Evolutionary conservation across 768 basidiomycete genomes (phyloP).

Genomic region (Mycena albidolilacea): DNA sequence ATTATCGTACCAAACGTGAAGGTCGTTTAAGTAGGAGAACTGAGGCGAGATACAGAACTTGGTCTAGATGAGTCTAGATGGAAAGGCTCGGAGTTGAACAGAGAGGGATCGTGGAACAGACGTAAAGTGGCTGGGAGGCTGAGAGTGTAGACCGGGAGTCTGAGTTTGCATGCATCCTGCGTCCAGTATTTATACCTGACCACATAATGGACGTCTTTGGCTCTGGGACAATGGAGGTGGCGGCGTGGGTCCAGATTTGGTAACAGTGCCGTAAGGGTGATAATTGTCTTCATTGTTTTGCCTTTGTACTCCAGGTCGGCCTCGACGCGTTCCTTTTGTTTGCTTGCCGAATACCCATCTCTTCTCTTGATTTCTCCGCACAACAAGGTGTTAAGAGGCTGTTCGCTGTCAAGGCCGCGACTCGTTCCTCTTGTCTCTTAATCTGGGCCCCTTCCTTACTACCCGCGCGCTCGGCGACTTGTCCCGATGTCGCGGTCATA

Average conservation of each 20-base stretch:
- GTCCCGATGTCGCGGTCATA: too few relatives aligned
- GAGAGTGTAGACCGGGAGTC: not conserved
- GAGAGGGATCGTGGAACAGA: not conserved
- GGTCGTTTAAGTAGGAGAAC: not conserved
- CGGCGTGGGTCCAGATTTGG: not conserved
- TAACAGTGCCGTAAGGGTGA: too few relatives aligned
- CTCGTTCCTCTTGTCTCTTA: too few relatives aligned
- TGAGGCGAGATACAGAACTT: not conserved
- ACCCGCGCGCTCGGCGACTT: too few relatives aligned
- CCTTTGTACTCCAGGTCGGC: too few relatives aligned
- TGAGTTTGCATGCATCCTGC: not conserved
- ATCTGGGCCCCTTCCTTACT: too few relatives aligned
- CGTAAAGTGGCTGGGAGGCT: not conserved
- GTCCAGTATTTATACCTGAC: not conserved
- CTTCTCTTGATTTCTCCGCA: too few relatives aligned
- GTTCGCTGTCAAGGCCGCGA: too few relatives aligned
- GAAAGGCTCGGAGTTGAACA: not conserved
- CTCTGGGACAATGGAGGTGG: not conserved
- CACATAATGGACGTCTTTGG: not conserved
- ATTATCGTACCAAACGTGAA: slow-evolving; percentile 19
- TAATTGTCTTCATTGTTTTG: too few relatives aligned
- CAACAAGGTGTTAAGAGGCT: too few relatives aligned
- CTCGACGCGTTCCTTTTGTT: too few relatives aligned
- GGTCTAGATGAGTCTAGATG: not conserved
- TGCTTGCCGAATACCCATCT: too few relatives aligned